Base-by-base conservation (phyloP, 192 early-diverging fungal species). In the Rhizophlyctis rosea region DNA sequence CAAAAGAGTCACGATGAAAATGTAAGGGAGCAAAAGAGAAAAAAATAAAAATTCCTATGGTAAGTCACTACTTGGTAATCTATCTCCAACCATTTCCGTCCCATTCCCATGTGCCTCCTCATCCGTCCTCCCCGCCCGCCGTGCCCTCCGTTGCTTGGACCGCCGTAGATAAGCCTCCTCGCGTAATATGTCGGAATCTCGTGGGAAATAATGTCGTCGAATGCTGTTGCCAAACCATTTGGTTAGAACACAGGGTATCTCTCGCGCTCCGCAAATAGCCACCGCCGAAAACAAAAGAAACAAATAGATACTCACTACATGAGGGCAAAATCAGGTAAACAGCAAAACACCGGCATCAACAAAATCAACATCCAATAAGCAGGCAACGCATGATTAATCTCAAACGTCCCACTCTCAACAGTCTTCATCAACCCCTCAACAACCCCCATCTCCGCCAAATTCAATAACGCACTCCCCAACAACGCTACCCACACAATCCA, bases 371-470 rank as follows among this genome's bases (percentile, higher is more conserved):
- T 51, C 56, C 69, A 81, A 56, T 71, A 81, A 1, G 62, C 58
- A 9, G 68, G 67, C 11, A 73, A 35, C 2, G 50, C 55, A 39
- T 77, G 76, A 28, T 54, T 32, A 33, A 62, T 68, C 32, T 74
- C 71, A 9, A 66, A 25, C 31, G 74, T 76, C n/a, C 62, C 62
- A n/a, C n/a, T n/a, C 32, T 59, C 52, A 9, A 61, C 51, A 23
- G 67, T 55, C 24, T 61, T 70, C 27, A 62, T 70, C 53, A 67
- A 64, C 30, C 34, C 60, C 25, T 62, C 65, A 23, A 69, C 69
- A 28, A 78, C 47, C 3, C 76, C 49, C 64, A 73, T 73, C 13
- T 70, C 64, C 29, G 36, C 18, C 1, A 76, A 31, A 44, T 73
- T 73, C 9, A 72, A 56, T 2, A 62, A 21, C 24, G 70, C 32